These are phyloP conservation scores for Pseudohalonectria lignicola DNA, from an alignment of 2,329 filamentous ascomycete genomes.

Conservation along the genomic window DNA sequence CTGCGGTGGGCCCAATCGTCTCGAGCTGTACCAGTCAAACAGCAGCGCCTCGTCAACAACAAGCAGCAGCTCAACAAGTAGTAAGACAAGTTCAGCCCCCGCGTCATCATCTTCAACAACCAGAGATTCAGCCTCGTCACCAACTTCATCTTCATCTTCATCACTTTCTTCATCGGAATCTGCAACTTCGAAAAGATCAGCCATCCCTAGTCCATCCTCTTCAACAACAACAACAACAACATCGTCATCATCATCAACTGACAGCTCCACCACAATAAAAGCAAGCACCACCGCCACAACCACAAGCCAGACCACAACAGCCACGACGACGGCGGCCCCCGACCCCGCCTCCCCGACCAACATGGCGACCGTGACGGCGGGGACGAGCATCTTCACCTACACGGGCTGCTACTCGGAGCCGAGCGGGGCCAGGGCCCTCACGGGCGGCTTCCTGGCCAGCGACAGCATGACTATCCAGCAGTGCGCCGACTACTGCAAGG, in stretches of 20 bases:
- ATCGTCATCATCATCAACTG: not conserved
- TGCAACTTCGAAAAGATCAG: not conserved
- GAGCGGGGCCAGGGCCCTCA: conserved; percentile 41
- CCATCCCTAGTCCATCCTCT: not conserved
- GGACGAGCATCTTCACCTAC: no score
- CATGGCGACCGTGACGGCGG: no score
- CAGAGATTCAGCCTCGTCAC: not conserved
- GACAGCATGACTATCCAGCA: conserved; percentile 33
- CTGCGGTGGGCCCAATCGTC: conserved; percentile 24
- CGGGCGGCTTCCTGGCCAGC: conserved; percentile 29
- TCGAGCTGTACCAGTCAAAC: conserved; percentile 22
- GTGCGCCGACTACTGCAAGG: conserved; percentile 35
- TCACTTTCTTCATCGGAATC: not conserved
- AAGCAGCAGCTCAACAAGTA: not conserved
- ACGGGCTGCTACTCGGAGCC: conserved; percentile 50
- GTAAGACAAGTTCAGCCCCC: conserved; percentile 4
- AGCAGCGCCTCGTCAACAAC: conserved; percentile 7
- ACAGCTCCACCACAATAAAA: not conserved
- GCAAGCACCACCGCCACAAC: not conserved
- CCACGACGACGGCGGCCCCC: no score
- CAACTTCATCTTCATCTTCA: conserved; percentile 1
- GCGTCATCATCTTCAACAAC: not conserved
- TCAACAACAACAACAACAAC: not conserved
- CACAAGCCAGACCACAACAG: not conserved
- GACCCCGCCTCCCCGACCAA: no score